Base-by-base conservation (phyloP, 176 grass and related monocot genomes). In the Thinopyrum elongatum region DNA sequence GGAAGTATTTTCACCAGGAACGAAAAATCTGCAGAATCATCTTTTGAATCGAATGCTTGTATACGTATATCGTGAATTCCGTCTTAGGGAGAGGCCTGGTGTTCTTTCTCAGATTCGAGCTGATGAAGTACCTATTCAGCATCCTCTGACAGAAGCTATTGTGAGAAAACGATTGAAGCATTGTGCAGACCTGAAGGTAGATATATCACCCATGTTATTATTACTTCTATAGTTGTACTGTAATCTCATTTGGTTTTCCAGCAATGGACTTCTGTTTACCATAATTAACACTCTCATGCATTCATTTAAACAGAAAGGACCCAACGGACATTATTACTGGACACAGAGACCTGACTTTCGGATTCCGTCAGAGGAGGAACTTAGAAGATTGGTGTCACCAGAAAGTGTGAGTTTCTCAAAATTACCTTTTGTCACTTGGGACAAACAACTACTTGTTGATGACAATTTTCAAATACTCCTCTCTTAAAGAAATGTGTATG, bases 331-430 rank as follows among this genome's bases (percentile, higher is more conserved):
- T 82, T 86, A 90, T 51, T 81, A 83, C 69, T 98, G 84, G 84
- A 86, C 85, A 61, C 93, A 86, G 74, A 94, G 88, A 73, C 76
- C 83, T 84, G 93, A 98, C 90, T 94, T 92, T 77, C 87, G 92
- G 79, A 84, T 94, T 92, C 97, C 93, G 47, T 89, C 93, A 58
- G 97, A 98, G 88, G 97, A 98, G 83, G 97, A 98, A 85, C 71
- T 98, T 69, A 92, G 94, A 84, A 91, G 88, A 76, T 85, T 94
- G 83, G 42, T 98, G 65, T 82, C 84, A 19, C 97, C 97, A 68
- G 97, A 98, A 85, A 95, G 77, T 80, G 97, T 98, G 70, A 95
- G 97, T 94, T 92, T 68, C 30, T 85, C 34, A 42, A 74, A 77
- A 81, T 76, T 84, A 65, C 21, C 39, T 28, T 28, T 21, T 34